These are phyloP conservation scores for Nakazawaea anatomiae DNA, from an alignment of 805 yeast species.

Conservation along the genomic window DNA sequence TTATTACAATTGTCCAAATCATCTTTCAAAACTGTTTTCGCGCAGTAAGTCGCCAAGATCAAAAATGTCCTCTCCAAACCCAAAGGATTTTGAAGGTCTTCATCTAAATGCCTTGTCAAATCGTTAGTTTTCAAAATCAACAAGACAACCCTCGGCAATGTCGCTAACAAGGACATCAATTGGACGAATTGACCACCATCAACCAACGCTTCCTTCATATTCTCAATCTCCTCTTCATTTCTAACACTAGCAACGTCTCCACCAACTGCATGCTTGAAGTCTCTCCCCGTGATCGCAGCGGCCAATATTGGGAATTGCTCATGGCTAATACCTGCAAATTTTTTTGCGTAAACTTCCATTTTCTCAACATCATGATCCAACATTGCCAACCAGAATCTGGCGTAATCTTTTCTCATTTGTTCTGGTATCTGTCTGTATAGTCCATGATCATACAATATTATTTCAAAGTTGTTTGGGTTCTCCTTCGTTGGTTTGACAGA, in stretches of 20 bases:
- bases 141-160: slow-evolving; percentile 80
- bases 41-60: slow-evolving; percentile 88
- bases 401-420: slow-evolving; percentile 72
- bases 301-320: slow-evolving; percentile 80
- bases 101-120: slow-evolving; percentile 84
- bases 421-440: slow-evolving; percentile 80
- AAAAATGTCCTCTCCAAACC: slow-evolving; percentile 86
- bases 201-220: slow-evolving; percentile 61
- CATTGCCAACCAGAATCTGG: slow-evolving; percentile 89
- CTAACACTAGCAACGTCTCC: slow-evolving; percentile 56
- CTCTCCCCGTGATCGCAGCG: slow-evolving; percentile 94
- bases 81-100: slow-evolving; percentile 69
- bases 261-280: slow-evolving; percentile 66
- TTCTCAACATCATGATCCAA: slow-evolving; percentile 59
- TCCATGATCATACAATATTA: slow-evolving; percentile 91
- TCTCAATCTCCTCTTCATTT: slow-evolving; percentile 53
- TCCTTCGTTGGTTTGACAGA: slow-evolving; percentile 23
- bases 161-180: slow-evolving; percentile 71
- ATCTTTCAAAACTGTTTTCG: slow-evolving; percentile 71
- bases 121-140: slow-evolving; percentile 92
- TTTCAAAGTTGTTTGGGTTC: slow-evolving; percentile 75
- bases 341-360: slow-evolving; percentile 71
- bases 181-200: slow-evolving; percentile 61
- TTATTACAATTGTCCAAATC: slow-evolving; percentile 35
- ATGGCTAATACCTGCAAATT: slow-evolving; percentile 72